phyloP scores from a whole-genome alignment of 345 rosid species.

The Gossypium sturtianum region DNA sequence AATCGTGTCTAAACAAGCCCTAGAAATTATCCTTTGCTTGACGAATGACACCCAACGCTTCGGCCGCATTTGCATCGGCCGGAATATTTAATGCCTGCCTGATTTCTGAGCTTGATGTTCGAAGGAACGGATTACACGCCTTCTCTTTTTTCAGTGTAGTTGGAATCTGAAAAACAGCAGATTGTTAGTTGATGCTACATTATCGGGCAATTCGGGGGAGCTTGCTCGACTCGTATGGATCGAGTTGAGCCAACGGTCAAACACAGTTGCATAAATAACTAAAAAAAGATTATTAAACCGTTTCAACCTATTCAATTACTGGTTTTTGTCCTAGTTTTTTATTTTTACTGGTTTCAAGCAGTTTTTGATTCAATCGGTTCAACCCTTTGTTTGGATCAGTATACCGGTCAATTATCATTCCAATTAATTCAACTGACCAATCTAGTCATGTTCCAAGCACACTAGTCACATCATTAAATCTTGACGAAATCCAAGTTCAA shows the following conservation, averaged over 20 bases:
- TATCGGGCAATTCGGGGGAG: neutral
- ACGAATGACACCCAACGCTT: slow-evolving; percentile 62
- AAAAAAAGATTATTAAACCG: too few relatives aligned
- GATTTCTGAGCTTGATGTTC: slow-evolving; percentile 60
- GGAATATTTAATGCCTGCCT: slow-evolving; percentile 56
- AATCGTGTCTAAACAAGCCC: neutral
- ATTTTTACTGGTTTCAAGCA: too few relatives aligned
- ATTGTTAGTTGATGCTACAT: neutral
- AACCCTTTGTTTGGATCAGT: too few relatives aligned
- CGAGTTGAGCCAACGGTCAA: neutral
- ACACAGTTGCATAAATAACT: neutral
- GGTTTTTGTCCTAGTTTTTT: too few relatives aligned
- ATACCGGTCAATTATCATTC: too few relatives aligned
- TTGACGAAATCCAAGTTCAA: too few relatives aligned
- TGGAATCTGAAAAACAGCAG: slow-evolving; percentile 54
- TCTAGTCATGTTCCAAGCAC: too few relatives aligned
- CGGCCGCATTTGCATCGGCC: slow-evolving; percentile 50
- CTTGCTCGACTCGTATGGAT: neutral
- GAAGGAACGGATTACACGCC: slow-evolving; percentile 88
- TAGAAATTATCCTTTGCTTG: slow-evolving; percentile 77
- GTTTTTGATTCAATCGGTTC: too few relatives aligned
- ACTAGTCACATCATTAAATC: too few relatives aligned
- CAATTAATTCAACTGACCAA: too few relatives aligned
- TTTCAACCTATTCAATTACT: too few relatives aligned
- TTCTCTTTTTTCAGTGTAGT: slow-evolving; percentile 74